Percentiles rank a stretch among this genome's conserved stretches.
Evolutionary conservation across 495 filamentous ascomycete genomes (phyloP).

Genomic region (Rostrohypoxylon terebratum): DNA sequence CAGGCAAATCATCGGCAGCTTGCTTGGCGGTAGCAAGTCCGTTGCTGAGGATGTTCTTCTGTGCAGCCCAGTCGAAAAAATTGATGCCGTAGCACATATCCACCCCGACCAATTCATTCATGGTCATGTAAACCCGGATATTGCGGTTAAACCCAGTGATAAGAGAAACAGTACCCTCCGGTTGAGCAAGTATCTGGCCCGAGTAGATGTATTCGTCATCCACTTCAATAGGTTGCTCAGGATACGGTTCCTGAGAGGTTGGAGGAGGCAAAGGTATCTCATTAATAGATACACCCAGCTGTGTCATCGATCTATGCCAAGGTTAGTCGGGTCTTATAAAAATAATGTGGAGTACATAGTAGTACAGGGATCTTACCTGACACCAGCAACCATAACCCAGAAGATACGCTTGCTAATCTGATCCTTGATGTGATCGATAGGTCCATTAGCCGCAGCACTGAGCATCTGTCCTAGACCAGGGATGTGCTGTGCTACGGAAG

Average conservation of each 20-base stretch:
- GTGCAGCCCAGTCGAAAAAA: slow-evolving; percentile 76
- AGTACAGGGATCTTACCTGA: slow-evolving; percentile 57
- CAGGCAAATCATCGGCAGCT: slow-evolving; percentile 68
- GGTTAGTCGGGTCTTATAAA: slow-evolving; percentile 17
- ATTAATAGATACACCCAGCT: slow-evolving; percentile 73
- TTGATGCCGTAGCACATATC: slow-evolving; percentile 80
- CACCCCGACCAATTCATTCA: slow-evolving; percentile 73
- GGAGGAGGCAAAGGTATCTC: slow-evolving; percentile 75
- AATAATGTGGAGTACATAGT: slow-evolving; percentile 1
- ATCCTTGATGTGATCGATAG: slow-evolving; percentile 75
- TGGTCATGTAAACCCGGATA: slow-evolving; percentile 76
- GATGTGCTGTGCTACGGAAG: neutral
- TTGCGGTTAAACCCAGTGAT: slow-evolving; percentile 83
- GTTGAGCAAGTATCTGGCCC: slow-evolving; percentile 71
- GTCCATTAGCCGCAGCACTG: slow-evolving; percentile 48
- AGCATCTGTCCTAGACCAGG: slow-evolving; percentile 17
- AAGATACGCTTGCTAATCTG: slow-evolving; percentile 84
- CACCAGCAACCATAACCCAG: slow-evolving; percentile 77
- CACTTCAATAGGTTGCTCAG: slow-evolving; percentile 80
- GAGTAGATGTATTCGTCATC: slow-evolving; percentile 82
- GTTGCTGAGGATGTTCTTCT: slow-evolving; percentile 71
- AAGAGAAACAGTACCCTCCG: slow-evolving; percentile 68
- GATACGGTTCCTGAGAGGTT: slow-evolving; percentile 78
- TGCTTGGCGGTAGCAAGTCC: slow-evolving; percentile 70
- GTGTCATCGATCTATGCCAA: slow-evolving; percentile 67